Percentiles rank a stretch among this genome's conserved stretches.
phyloP scores from a whole-genome alignment of 1,284 basidiomycete species.

The Trichosporon sp. region DNA sequence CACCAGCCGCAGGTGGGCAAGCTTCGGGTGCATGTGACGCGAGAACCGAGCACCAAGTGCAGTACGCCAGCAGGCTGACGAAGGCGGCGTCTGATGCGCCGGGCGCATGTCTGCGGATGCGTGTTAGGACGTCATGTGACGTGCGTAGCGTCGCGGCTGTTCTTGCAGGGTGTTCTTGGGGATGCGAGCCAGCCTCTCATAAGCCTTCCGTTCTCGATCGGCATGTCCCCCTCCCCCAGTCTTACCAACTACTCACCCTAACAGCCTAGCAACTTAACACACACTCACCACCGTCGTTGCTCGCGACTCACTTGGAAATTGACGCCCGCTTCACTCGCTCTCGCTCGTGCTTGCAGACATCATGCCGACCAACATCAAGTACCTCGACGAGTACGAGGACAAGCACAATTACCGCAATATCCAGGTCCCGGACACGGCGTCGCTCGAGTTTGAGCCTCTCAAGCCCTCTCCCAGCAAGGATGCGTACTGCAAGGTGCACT shows the following conservation, averaged over 20 bases:
- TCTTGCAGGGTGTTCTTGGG: not conserved
- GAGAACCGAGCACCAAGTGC: not conserved
- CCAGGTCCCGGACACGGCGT: conserved; percentile 24
- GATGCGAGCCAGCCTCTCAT: not conserved
- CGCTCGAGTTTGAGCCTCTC: conserved; percentile 23
- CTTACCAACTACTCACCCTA: not conserved
- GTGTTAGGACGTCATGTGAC: not conserved
- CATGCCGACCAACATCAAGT: conserved; percentile 22
- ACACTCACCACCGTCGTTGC: too few species aligned
- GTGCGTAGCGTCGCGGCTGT: not conserved
- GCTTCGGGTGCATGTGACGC: conserved; percentile 7
- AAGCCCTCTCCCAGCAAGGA: conserved; percentile 19
- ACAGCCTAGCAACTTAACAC: too few species aligned
- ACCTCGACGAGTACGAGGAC: conserved; percentile 28
- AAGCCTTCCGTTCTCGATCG: not conserved
- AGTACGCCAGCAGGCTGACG: not conserved
- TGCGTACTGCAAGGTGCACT: conserved; percentile 26
- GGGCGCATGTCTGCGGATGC: not conserved
- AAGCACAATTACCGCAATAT: conserved; percentile 26
- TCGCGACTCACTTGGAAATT: too few species aligned
- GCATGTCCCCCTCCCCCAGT: not conserved
- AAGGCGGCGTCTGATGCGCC: not conserved
- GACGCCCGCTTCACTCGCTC: not conserved
- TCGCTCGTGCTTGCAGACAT: not conserved
- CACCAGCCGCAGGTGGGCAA: not conserved